Base-by-base conservation (phyloP, 257 asterid genomes). In the Capsicum pubescens region DNA sequence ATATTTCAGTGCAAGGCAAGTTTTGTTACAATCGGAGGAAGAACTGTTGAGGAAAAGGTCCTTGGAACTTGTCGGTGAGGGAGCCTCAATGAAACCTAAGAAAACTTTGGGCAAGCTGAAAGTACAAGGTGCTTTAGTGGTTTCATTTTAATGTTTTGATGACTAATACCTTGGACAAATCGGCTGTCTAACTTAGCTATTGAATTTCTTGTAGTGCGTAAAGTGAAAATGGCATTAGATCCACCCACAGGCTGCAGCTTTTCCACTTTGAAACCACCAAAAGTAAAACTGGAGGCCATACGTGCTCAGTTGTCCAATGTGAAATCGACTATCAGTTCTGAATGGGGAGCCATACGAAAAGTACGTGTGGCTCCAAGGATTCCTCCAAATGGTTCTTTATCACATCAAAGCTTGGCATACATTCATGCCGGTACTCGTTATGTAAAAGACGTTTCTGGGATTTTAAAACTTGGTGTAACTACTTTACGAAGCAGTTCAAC, bases 181-280 rank as follows among this genome's bases (percentile, higher is more conserved):
- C 69, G 58, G 59, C 21, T 26, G 14, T 4, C 80, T 48, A 48
- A 13, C 54, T 82, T 77, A 70, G 58, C 46, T 46, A 48, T 68
- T 26, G 36, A 85, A 56, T 12, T 9, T 77, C 84, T 86, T 91
- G 89, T 94, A 96, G 99, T 97, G 72, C 93, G 97, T 14, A 94
- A 89, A 88, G 98, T 95, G 87, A 93, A 89, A 89, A 92, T 93
- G 95, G 98, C 89, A 44, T 80, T 97, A 83, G 99, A 97, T 32
- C 93, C 98, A 50, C 98, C 98, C 48, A 90, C 93, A 2, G 98
- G 98, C 21, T 97, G 99, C 86, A 88, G 93, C 84, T 90, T 90
- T 88, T 82, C 92, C 85, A 88, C 93, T 78, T 14, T 97, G 76
- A 94, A 91, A 50, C 79, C 95, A n/a, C 91, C 98, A 13, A 72